Percentiles rank a stretch among this genome's conserved stretches.
phyloP scores from a whole-genome alignment of 495 filamentous ascomycete genomes.

The Podospora pseudoanserina region DNA sequence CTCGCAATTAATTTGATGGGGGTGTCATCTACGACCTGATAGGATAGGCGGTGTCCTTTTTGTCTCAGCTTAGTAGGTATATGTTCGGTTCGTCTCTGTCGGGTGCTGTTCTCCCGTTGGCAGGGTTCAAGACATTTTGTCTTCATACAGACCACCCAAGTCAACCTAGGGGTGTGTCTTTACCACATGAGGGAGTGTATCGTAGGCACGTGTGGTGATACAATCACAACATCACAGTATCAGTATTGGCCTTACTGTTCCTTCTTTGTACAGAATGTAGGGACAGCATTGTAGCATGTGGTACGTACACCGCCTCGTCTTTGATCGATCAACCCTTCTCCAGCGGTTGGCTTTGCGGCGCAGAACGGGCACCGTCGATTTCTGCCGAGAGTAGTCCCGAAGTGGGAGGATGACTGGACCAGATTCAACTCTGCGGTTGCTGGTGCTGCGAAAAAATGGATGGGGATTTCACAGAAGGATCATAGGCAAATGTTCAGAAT shows the following conservation, averaged over 20 bases:
- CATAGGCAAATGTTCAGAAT: not conserved
- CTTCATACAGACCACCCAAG: not conserved
- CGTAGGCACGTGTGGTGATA: not conserved
- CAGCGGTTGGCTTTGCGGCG: not conserved
- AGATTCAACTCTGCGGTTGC: not conserved
- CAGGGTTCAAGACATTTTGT: not conserved
- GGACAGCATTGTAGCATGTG: not conserved
- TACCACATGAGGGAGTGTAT: not conserved
- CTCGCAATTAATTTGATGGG: not conserved
- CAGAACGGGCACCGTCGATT: not conserved
- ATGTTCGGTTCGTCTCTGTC: not conserved
- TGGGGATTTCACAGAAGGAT: not conserved
- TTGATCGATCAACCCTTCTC: not conserved
- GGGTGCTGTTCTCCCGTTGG: not conserved
- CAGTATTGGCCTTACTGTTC: not conserved
- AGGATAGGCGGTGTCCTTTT: not conserved
- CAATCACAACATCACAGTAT: not conserved
- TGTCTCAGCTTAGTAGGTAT: not conserved
- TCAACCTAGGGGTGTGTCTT: not conserved
- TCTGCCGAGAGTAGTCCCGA: not conserved
- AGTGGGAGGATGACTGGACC: not conserved
- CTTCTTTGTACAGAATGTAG: not conserved
- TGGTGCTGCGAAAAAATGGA: not conserved
- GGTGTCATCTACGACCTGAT: not conserved
- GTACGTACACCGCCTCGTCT: not conserved